Conservation (phyloP, 768 basidiomycete genomes). For the Suillus decipiens region DNA sequence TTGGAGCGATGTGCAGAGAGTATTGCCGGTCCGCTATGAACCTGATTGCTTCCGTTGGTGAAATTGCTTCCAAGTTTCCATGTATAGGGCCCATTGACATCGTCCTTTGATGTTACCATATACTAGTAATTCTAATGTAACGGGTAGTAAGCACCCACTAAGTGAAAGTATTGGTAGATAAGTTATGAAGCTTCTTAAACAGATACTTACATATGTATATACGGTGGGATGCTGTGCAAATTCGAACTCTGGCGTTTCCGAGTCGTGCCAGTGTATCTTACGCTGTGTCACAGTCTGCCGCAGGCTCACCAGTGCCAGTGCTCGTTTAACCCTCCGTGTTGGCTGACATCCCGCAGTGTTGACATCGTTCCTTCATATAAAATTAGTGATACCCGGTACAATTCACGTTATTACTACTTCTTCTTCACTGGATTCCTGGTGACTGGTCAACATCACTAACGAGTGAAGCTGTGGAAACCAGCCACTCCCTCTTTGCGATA, state of each 20-base stretch:
- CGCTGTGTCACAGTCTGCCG: slow-evolving; percentile 1
- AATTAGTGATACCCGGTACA: background rate
- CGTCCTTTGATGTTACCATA: slow-evolving; percentile 2
- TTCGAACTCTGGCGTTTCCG: background rate
- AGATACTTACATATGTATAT: too few species aligned
- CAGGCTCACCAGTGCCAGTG: slow-evolving; percentile 5
- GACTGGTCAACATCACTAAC: background rate
- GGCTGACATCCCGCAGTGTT: background rate
- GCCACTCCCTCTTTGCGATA: background rate
- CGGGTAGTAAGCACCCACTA: background rate
- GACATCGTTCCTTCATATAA: background rate
- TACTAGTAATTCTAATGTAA: background rate
- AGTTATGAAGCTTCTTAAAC: background rate
- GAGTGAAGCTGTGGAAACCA: background rate
- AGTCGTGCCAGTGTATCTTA: background rate
- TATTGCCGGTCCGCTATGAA: background rate
- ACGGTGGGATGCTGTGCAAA: background rate
- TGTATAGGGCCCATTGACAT: background rate
- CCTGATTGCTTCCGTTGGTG: background rate
- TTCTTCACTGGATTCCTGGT: background rate
- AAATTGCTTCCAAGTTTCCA: background rate
- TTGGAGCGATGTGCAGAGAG: background rate
- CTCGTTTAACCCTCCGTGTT: slow-evolving; percentile 1
- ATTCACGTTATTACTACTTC: background rate
- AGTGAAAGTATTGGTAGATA: background rate